Conservation (phyloP, 768 basidiomycete genomes). For the Neoboletus magnificus region DNA sequence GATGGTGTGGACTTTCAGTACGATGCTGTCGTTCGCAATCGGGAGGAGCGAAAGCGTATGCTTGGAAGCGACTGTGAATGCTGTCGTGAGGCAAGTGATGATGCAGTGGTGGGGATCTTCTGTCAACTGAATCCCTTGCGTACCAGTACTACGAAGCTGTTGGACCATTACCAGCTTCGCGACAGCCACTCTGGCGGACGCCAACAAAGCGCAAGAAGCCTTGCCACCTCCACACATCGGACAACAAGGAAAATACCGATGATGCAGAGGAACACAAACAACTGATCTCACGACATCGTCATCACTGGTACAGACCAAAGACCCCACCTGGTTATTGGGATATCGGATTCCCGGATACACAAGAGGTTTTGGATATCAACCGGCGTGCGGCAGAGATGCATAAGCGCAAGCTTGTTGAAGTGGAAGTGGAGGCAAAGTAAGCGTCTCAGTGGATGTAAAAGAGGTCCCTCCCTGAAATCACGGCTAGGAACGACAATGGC, state of each 20-base stretch:
- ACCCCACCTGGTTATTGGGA: conserved; percentile 90
- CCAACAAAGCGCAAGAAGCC: conserved; percentile 38
- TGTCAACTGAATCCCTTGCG: not conserved
- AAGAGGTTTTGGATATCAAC: conserved; percentile 77
- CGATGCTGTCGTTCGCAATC: conserved; percentile 72
- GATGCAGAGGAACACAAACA: conserved; percentile 55
- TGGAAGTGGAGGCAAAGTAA: conserved; percentile 59
- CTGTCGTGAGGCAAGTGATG: conserved; percentile 62
- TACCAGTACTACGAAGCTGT: conserved; percentile 75
- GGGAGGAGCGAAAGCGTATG: conserved; percentile 59
- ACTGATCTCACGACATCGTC: conserved; percentile 67
- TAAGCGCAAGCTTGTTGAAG: conserved; percentile 52
- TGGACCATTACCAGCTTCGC: conserved; percentile 67
- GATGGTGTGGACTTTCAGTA: conserved; percentile 64
- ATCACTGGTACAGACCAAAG: conserved; percentile 63
- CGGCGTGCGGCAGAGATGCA: conserved; percentile 70
- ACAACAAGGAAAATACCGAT: conserved; percentile 34
- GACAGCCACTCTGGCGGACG: conserved; percentile 74
- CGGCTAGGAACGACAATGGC: conserved; percentile 18
- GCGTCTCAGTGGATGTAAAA: conserved; percentile 18
- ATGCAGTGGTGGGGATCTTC: not conserved
- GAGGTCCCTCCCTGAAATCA: not conserved
- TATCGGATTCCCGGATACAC: conserved; percentile 87
- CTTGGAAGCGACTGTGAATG: conserved; percentile 79
- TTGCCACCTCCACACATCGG: not conserved